Conservation (phyloP, 441 rosid species). For the Pelargonium citronellum region DNA sequence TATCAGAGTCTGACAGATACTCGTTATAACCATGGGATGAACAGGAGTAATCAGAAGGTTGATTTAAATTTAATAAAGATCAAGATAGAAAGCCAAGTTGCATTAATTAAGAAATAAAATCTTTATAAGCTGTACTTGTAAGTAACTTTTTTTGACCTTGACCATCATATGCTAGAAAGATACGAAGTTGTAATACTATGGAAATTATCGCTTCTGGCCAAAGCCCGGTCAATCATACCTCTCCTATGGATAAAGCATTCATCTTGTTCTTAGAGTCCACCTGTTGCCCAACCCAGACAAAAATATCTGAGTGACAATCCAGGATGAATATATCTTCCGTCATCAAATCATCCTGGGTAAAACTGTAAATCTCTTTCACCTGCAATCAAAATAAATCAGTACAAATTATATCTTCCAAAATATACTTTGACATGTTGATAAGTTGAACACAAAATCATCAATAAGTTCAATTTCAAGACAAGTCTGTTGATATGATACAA, state of each 20-base stretch:
- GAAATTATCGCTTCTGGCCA: not conserved
- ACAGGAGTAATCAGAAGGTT: not conserved
- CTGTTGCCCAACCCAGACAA: conserved; percentile 92
- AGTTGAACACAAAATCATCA: not conserved
- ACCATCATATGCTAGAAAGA: conserved; percentile 5
- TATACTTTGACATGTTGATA: not conserved
- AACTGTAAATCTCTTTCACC: conserved; percentile 78
- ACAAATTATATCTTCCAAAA: not conserved
- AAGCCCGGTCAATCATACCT: conserved; percentile 41
- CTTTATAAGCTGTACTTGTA: not conserved
- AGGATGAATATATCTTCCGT: conserved; percentile 89
- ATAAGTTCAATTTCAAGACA: not conserved
- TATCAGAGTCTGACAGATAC: not conserved
- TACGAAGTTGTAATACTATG: not conserved
- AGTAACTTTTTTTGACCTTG: not conserved
- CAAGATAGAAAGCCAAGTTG: not conserved
- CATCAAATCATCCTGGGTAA: conserved; percentile 88
- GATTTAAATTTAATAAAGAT: not conserved
- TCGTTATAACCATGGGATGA: not conserved
- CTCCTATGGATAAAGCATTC: conserved; percentile 63
- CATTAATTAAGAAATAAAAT: not conserved
- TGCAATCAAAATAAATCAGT: conserved; percentile 26
- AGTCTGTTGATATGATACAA: not conserved
- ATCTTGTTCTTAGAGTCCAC: conserved; percentile 63
- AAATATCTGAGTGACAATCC: conserved; percentile 74